Evolutionary conservation across 768 basidiomycete species (phyloP).

Genomic region (Mycena sanguinolenta): DNA sequence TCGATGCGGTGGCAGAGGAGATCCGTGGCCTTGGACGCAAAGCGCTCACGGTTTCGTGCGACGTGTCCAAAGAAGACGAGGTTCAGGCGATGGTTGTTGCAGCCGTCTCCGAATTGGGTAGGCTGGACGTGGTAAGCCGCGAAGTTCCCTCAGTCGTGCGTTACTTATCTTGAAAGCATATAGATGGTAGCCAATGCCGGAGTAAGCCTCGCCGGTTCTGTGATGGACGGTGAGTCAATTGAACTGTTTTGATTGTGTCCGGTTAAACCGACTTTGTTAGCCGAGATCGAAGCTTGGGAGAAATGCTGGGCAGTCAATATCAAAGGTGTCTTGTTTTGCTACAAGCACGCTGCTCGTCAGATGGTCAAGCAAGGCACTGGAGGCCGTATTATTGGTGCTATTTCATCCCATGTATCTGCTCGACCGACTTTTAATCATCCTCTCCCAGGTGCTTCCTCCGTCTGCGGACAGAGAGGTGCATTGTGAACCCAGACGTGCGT

Average conservation of each 20-base stretch:
- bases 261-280: constrained; percentile 35
- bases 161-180: neutral
- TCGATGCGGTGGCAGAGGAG: too few relatives aligned
- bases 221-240: constrained; percentile 38
- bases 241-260: neutral
- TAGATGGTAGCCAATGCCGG: constrained; percentile 55
- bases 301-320: constrained; percentile 52
- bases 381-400: constrained; percentile 56
- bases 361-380: constrained; percentile 60
- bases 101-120: too few relatives aligned
- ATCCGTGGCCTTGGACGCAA: too few relatives aligned
- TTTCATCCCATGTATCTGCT: neutral
- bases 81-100: too few relatives aligned
- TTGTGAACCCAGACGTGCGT: neutral
- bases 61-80: too few relatives aligned
- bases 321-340: constrained; percentile 54
- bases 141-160: too few relatives aligned
- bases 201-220: constrained; percentile 3
- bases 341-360: constrained; percentile 57
- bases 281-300: constrained; percentile 48
- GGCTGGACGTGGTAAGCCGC: too few relatives aligned
- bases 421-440: neutral
- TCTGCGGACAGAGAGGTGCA: constrained; percentile 47
- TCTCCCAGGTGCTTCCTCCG: constrained; percentile 47
- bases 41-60: too few relatives aligned